Conservation (phyloP, 2,329 filamentous ascomycete genomes). For the Dactylellina cionopaga region DNA sequence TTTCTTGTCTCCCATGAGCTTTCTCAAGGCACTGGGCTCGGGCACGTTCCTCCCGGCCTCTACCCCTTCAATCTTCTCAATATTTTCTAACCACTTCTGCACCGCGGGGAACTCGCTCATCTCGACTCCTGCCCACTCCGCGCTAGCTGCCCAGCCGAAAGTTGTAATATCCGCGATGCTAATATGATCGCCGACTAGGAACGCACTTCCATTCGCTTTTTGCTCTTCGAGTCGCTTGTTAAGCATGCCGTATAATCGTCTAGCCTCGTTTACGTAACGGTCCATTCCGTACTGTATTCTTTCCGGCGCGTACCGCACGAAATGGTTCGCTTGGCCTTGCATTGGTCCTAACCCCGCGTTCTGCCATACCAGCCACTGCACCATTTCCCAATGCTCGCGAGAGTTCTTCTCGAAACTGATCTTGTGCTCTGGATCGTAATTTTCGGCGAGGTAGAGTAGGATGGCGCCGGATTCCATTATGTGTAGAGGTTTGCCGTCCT, state of each 20-base stretch:
- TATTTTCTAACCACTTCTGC: slow-evolving; percentile 78
- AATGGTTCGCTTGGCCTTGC: slow-evolving; percentile 88
- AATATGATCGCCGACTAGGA: slow-evolving; percentile 73
- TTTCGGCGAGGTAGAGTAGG: slow-evolving; percentile 82
- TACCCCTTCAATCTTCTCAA: slow-evolving; percentile 75
- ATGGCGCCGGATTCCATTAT: slow-evolving; percentile 87
- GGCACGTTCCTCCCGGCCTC: slow-evolving; percentile 81
- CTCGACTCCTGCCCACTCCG: slow-evolving; percentile 72
- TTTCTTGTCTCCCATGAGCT: slow-evolving; percentile 64
- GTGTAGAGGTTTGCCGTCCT: slow-evolving; percentile 76
- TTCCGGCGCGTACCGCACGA: slow-evolving; percentile 81
- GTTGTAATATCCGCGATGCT: slow-evolving; percentile 82
- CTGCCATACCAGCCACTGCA: slow-evolving; percentile 81
- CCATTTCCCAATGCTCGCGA: slow-evolving; percentile 80
- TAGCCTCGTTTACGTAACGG: slow-evolving; percentile 83
- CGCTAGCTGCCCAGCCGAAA: slow-evolving; percentile 78
- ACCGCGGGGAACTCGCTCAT: slow-evolving; percentile 79
- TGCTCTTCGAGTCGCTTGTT: slow-evolving; percentile 74
- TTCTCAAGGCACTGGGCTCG: slow-evolving; percentile 66
- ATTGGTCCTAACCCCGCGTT: slow-evolving; percentile 84
- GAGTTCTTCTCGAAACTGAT: slow-evolving; percentile 79
- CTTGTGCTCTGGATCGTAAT: slow-evolving; percentile 83
- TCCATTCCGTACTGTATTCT: slow-evolving; percentile 83
- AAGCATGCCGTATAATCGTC: slow-evolving; percentile 81
- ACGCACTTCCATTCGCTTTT: slow-evolving; percentile 63